These are phyloP conservation scores for Haematococcus sp. DNA, from an alignment of 139 green algal genomes.

Conservation along the genomic window DNA sequence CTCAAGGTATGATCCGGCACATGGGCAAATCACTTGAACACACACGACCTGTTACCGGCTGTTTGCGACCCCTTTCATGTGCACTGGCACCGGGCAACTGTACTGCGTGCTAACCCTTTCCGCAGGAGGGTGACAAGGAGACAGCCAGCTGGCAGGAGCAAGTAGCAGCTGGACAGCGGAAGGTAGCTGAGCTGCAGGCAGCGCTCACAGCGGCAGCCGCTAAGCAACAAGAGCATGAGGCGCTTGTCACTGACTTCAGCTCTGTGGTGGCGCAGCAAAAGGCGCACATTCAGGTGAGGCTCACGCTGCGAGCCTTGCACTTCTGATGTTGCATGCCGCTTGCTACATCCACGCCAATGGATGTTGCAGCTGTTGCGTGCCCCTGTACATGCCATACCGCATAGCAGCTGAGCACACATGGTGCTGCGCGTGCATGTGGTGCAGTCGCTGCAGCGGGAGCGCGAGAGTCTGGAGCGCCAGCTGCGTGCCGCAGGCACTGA, in stretches of 20 bases:
- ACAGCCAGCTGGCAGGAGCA: constrained; percentile 18
- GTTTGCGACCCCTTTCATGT: not conserved
- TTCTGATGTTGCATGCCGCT: no score
- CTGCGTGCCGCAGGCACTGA: constrained; percentile 29
- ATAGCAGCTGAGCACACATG: no score
- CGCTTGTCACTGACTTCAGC: constrained; percentile 45
- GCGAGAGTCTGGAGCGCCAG: not conserved
- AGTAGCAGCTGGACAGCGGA: constrained; percentile 12
- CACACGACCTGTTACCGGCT: not conserved
- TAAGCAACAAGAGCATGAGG: constrained; percentile 40
- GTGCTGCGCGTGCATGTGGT: not conserved
- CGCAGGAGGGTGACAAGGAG: constrained; percentile 56
- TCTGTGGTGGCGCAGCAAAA: constrained; percentile 54
- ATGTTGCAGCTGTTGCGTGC: no score
- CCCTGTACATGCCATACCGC: no score
- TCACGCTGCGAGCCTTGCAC: no score
- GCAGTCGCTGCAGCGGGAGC: constrained; percentile 43
- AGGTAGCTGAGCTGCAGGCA: constrained; percentile 25
- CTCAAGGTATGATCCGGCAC: constrained; percentile 37
- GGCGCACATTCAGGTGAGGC: constrained; percentile 39
- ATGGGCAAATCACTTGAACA: no score
- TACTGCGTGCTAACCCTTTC: no score
- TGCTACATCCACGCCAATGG: no score
- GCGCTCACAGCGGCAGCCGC: constrained; percentile 18
- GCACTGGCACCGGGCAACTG: no score